Percentiles rank a stretch among this genome's conserved stretches.
These are phyloP conservation scores for Talaromyces thailandensis DNA, from an alignment of 495 filamentous ascomycete genomes.

Conservation along the genomic window DNA sequence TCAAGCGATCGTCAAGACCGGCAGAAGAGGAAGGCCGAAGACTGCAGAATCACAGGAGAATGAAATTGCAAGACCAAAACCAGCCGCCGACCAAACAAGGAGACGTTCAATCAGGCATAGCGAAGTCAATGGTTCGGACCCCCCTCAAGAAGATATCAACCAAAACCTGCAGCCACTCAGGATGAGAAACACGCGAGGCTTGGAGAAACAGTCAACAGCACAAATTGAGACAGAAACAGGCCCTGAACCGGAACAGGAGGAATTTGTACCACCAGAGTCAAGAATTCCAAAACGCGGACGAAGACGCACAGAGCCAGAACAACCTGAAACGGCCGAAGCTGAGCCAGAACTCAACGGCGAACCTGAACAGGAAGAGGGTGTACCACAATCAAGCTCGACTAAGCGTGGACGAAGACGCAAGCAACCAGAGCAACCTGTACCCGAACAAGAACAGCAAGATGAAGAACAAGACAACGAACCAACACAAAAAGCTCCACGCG, in stretches of 20 bases:
- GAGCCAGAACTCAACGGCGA: constrained; percentile 8
- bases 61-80: background rate
- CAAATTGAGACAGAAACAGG: constrained; percentile 6
- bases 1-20: background rate
- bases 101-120: background rate
- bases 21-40: background rate
- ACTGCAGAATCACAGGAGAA: background rate
- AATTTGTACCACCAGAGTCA: background rate
- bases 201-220: constrained; percentile 1
- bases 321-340: background rate
- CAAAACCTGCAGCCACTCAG: background rate
- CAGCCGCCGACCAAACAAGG: background rate
- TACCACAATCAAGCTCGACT: background rate
- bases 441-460: background rate
- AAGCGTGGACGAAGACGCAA: background rate
- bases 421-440: background rate
- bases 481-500: background rate
- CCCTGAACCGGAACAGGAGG: background rate
- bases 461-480: constrained; percentile 7
- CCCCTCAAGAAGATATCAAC: background rate
- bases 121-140: background rate
- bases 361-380: background rate
- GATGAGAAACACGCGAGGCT: background rate
- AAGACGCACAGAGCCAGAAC: background rate
- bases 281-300: background rate